Base-by-base conservation (phyloP, 2,329 filamentous ascomycete genomes). In the Botrytis sinoallii region DNA sequence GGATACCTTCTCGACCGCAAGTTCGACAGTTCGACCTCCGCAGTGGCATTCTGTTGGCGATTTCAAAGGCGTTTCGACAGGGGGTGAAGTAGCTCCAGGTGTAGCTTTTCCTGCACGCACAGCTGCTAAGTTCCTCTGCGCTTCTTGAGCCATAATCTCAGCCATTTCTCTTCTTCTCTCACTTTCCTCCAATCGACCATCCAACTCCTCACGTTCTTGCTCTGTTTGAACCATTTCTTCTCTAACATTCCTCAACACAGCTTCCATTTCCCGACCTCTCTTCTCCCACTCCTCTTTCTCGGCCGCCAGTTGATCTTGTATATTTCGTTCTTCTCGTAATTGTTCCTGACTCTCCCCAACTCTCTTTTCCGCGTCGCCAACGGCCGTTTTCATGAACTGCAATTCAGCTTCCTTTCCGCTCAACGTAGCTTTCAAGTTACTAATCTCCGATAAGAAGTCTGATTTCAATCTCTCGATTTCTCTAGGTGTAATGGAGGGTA, bases 401-500 rank as follows among this genome's bases (percentile, higher is more conserved):
- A 96, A 93, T 82, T 98, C 95, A 9, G 95, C 95, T 81, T 98
- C 95, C 80, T 96, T 97, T 67, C 96, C 96, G 79, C 91, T 95
- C 16, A 99, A 86, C 16, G 93, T 95, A 4, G 96, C 96, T 80
- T 93, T 96, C 29, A 99, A 88, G n/a, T 93, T 94, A 75, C 94
- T 97, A 74, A 99, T 97, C 81, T 98, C 93, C 0, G 95, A 97
- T 70, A 97, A 87, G 79, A 97, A 97, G 38, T 88, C 89, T 0
- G 95, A 98, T 82, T 98, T 98, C 75, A 98, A 86, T 22, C 92
- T 93, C 81, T 99, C 96, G 3, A 98, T 86, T 83, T 99, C 96
- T 48, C 96, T 90, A 2, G 96, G 93, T 2, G 95, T 97, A 77
- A 98, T 92, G 14, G 92, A 93, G 0, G 96, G 96, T 55, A 98